A percentile compares a stretch with the other conserved stretches of the same genome.
These are phyloP conservation scores for Heterobasidion occidentale DNA, from an alignment of 1,284 basidiomycete species.

Conservation along the genomic window DNA sequence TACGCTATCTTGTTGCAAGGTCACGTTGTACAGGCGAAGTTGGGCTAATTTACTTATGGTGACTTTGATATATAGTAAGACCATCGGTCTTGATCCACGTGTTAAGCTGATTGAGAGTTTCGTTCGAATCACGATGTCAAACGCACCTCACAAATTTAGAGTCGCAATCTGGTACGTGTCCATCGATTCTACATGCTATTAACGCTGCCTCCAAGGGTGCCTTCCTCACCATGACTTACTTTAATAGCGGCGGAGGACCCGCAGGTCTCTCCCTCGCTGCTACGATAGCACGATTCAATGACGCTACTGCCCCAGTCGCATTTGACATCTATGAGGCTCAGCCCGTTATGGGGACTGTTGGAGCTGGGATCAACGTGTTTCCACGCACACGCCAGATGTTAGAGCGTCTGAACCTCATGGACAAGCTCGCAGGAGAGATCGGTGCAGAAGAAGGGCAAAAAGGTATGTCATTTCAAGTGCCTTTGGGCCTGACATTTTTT, in stretches of 20 bases:
- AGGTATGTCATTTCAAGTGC: neutral
- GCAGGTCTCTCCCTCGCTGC: slow-evolving; percentile 1
- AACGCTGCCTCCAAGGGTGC: neutral
- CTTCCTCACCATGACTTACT: neutral
- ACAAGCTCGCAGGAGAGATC: neutral
- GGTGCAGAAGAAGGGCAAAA: neutral
- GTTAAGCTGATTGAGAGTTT: too few relatives aligned
- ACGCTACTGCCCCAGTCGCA: neutral
- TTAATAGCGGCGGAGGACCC: neutral
- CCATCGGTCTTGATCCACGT: neutral
- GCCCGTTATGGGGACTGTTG: neutral
- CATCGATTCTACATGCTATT: too few relatives aligned
- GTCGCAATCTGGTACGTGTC: neutral
- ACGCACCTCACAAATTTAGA: neutral
- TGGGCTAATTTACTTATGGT: too few relatives aligned
- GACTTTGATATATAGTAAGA: neutral
- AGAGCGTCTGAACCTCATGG: neutral
- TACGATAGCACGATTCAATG: neutral
- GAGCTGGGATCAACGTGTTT: neutral
- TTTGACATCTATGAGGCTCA: slow-evolving; percentile 1
- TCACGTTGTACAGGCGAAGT: too few relatives aligned
- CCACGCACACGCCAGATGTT: neutral
- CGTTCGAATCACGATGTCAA: slow-evolving; percentile 6
- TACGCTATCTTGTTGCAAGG: too few relatives aligned
- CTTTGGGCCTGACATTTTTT: neutral